Conservation (phyloP, 2,329 filamentous ascomycete genomes). For the Cladorrhinum sp. region DNA sequence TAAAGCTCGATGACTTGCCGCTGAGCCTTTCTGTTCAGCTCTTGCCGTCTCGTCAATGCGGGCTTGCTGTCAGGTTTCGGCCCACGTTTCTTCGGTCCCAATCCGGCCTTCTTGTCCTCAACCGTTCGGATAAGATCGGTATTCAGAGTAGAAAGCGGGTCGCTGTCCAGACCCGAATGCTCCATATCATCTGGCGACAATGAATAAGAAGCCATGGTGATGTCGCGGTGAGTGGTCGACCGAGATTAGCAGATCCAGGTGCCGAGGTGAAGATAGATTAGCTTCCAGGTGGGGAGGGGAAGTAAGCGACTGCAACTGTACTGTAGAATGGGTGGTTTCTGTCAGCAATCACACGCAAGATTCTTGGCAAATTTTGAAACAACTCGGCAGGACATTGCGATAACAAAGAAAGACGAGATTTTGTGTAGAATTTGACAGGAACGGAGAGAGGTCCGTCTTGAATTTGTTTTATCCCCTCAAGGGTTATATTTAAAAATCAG, state of each 20-base stretch:
- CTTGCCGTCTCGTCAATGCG: slow-evolving; percentile 84
- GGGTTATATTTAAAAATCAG: neutral
- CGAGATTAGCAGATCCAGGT: slow-evolving; percentile 27
- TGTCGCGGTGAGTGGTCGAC: slow-evolving; percentile 27
- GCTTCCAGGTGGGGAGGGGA: slow-evolving; percentile 36
- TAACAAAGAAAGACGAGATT: neutral
- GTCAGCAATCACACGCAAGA: neutral
- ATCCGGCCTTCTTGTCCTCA: slow-evolving; percentile 75
- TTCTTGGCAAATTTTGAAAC: neutral
- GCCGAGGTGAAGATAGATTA: slow-evolving; percentile 32
- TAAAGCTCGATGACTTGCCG: slow-evolving; percentile 54
- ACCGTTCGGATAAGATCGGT: slow-evolving; percentile 64
- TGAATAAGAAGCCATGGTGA: slow-evolving; percentile 45
- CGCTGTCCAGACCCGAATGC: slow-evolving; percentile 35
- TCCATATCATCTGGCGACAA: slow-evolving; percentile 36
- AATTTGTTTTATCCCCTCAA: neutral
- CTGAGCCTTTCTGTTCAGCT: slow-evolving; percentile 93
- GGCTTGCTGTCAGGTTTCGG: slow-evolving; percentile 97
- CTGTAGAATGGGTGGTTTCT: neutral
- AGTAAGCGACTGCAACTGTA: slow-evolving; percentile 25
- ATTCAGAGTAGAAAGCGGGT: slow-evolving; percentile 46
- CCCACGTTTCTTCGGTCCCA: slow-evolving; percentile 82
- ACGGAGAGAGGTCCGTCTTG: too few relatives aligned
- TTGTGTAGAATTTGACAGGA: neutral
- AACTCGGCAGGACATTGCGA: neutral